A percentile compares a stretch with the other conserved stretches of the same genome.
These are phyloP conservation scores for Eucalyptus pauciflora DNA, from an alignment of 345 rosid genomes.

Conservation along the genomic window DNA sequence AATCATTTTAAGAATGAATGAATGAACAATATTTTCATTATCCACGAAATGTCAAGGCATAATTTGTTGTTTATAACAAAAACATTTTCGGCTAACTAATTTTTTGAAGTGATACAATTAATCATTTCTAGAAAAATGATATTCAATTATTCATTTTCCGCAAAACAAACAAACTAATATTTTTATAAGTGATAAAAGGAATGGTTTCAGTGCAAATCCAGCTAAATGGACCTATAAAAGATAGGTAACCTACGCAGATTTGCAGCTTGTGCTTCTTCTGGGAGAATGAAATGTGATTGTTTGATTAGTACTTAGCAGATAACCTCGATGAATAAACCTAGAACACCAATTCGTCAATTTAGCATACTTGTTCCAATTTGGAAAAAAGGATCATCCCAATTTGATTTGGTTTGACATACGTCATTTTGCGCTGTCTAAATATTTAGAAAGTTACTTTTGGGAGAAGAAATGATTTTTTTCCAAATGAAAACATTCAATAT, in stretches of 20 bases:
- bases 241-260: not conserved
- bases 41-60: not conserved
- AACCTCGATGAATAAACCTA: not conserved
- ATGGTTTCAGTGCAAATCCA: not conserved
- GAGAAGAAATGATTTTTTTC: not conserved
- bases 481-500: not conserved
- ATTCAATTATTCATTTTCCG: not conserved
- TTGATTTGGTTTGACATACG: not conserved
- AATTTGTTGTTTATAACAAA: not conserved
- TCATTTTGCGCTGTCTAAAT: not conserved
- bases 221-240: not conserved
- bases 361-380: not conserved
- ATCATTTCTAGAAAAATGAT: not conserved
- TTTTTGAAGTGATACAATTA: not conserved
- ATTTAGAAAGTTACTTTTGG: not conserved
- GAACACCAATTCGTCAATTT: not conserved
- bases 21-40: not conserved
- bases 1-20: fast-evolving
- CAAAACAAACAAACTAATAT: not conserved
- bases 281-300: not conserved
- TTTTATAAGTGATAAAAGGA: not conserved
- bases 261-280: not conserved
- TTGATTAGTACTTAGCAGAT: not conserved
- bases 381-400: not conserved
- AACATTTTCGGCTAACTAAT: not conserved